phyloP scores from a whole-genome alignment of 75 land plant species.

The Cunninghamia lanceolata region DNA sequence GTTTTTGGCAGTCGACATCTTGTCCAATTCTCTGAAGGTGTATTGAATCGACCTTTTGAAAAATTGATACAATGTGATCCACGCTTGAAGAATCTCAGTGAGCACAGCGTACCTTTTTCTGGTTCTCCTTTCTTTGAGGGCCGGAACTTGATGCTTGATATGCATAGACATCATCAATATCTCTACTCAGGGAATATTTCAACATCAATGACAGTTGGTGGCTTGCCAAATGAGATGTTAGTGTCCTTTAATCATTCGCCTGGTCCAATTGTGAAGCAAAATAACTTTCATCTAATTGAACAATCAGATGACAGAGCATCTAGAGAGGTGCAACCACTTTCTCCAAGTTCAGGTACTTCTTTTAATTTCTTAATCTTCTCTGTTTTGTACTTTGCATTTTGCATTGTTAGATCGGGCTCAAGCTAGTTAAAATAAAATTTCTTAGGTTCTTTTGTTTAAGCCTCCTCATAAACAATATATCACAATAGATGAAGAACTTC shows the following conservation, averaged over 20 bases:
- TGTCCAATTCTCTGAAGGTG: slow-evolving; percentile 48
- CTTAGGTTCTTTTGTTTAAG: neutral
- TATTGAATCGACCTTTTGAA: slow-evolving; percentile 45
- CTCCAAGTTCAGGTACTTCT: slow-evolving; percentile 11
- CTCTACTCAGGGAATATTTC: slow-evolving; percentile 5
- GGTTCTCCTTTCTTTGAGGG: slow-evolving; percentile 16
- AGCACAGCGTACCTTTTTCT: slow-evolving; percentile 13
- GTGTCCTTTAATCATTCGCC: neutral
- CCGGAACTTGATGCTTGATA: slow-evolving; percentile 13
- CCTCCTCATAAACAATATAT: neutral
- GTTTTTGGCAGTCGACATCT: slow-evolving; percentile 28
- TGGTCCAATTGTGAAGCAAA: slow-evolving; percentile 7
- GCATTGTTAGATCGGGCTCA: neutral
- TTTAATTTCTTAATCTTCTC: neutral
- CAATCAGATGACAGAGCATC: slow-evolving; percentile 1
- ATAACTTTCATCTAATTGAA: slow-evolving; percentile 4
- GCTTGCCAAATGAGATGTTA: slow-evolving; percentile 4
- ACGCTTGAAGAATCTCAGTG: slow-evolving; percentile 44
- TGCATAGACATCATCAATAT: slow-evolving; percentile 14
- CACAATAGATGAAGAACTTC: neutral
- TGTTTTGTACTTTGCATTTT: neutral
- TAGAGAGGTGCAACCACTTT: neutral
- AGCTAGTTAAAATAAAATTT: neutral
- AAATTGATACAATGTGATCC: slow-evolving; percentile 53
- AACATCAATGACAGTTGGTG: neutral